phyloP scores from a whole-genome alignment of 805 yeast genomes.

The Jamesozyma gamospora region DNA sequence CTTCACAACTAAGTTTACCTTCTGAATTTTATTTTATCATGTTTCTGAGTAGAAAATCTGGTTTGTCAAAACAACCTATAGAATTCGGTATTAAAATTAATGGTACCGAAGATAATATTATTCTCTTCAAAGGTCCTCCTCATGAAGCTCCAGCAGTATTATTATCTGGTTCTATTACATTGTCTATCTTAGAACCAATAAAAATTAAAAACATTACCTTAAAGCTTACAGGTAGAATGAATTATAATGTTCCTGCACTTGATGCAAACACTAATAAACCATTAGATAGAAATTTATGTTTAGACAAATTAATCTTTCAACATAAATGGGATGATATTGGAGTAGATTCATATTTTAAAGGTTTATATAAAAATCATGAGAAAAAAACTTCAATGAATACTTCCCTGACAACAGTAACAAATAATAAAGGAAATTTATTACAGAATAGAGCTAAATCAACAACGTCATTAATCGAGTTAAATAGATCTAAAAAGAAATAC shows the following conservation, averaged over 20 bases:
- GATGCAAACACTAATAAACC: not conserved
- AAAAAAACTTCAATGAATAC: slow-evolving; percentile 10
- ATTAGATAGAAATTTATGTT: slow-evolving; percentile 21
- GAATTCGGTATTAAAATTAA: slow-evolving; percentile 48
- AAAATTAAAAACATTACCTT: slow-evolving; percentile 54
- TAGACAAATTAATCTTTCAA: slow-evolving; percentile 60
- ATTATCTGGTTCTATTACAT: slow-evolving; percentile 66
- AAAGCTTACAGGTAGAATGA: slow-evolving; percentile 55
- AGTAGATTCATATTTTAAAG: slow-evolving; percentile 34
- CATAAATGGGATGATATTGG: slow-evolving; percentile 68
- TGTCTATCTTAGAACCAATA: slow-evolving; percentile 68
- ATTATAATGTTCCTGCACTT: slow-evolving; percentile 46
- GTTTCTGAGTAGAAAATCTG: slow-evolving; percentile 17
- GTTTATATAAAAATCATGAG: slow-evolving; percentile 21
- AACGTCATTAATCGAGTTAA: slow-evolving; percentile 26
- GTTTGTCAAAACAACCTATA: slow-evolving; percentile 15
- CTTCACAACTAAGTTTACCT: not conserved
- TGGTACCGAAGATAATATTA: slow-evolving; percentile 65
- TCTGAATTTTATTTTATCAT: not conserved
- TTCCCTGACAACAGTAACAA: slow-evolving; percentile 8
- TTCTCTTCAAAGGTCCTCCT: slow-evolving; percentile 70
- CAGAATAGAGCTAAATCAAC: slow-evolving; percentile 6
- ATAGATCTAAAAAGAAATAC: slow-evolving; percentile 16
- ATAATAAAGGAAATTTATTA: not conserved
- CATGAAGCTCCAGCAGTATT: slow-evolving; percentile 69